These are phyloP conservation scores for Leccinum angustisporum DNA, from an alignment of 1,284 basidiomycete genomes.

Conservation along the genomic window DNA sequence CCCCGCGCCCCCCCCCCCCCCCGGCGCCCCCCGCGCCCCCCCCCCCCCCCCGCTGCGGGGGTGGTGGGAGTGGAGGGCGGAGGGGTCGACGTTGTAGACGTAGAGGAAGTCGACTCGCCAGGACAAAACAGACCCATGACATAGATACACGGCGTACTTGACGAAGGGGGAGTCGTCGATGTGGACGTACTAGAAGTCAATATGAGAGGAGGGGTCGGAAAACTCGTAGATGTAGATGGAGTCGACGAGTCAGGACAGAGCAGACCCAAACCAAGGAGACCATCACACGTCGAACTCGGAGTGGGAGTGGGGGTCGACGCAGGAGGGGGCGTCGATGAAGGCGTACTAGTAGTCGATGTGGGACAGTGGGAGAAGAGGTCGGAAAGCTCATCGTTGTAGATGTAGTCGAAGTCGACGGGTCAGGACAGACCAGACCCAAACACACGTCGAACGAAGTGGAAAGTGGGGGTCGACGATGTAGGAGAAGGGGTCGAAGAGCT, in stretches of 20 bases:
- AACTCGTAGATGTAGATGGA: background rate
- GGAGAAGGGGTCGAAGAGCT: background rate
- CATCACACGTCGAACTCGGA: background rate
- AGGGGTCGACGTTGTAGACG: background rate
- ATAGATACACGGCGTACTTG: background rate
- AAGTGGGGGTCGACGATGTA: background rate
- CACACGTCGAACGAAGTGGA: background rate
- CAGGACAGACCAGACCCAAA: constrained; percentile 10
- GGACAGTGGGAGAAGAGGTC: background rate
- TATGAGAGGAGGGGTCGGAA: background rate
- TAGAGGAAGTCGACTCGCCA: background rate
- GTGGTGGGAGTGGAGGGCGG: too few species aligned
- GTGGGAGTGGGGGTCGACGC: background rate
- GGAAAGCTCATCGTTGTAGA: constrained; percentile 1
- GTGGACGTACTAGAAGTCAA: background rate
- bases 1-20: too few species aligned
- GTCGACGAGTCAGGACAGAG: background rate
- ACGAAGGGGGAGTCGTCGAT: background rate
- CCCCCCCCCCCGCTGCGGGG: too few species aligned
- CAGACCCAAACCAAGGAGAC: background rate
- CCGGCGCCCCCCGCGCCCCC: too few species aligned
- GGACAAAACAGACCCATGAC: background rate
- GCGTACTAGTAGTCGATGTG: background rate
- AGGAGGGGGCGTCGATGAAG: too few species aligned
- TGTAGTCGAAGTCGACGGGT: constrained; percentile 12